Conservation (phyloP, 352 stramenopile genomes). For the Blastocystis sp. region DNA sequence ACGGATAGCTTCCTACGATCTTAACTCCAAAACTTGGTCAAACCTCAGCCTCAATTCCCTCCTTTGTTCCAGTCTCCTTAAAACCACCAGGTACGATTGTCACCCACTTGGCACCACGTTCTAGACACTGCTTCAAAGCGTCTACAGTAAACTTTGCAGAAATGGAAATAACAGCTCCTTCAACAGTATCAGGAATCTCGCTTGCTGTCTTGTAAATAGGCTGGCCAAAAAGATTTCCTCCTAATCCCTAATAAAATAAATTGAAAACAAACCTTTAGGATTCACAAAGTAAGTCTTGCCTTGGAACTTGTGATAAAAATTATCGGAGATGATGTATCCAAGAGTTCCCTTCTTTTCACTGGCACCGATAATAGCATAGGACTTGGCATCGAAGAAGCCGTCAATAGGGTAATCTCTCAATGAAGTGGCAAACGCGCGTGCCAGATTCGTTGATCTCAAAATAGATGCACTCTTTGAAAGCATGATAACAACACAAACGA, state of each 20-base stretch:
- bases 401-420: constrained; percentile 57
- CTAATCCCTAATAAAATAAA: not conserved
- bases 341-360: constrained; percentile 46
- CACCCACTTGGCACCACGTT: constrained; percentile 54
- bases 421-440: constrained; percentile 7
- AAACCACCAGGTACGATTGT: constrained; percentile 57
- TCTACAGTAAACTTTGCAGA: constrained; percentile 65
- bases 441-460: not conserved
- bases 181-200: constrained; percentile 55
- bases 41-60: constrained; percentile 51
- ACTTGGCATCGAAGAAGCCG: constrained; percentile 63
- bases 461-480: constrained; percentile 12
- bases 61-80: constrained; percentile 53
- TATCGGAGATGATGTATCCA: constrained; percentile 60
- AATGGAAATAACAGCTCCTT: constrained; percentile 42
- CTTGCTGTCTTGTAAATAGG: constrained; percentile 37
- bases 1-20: constrained; percentile 23
- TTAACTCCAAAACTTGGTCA: not conserved
- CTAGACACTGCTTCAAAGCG: constrained; percentile 54
- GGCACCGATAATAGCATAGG: constrained; percentile 61
- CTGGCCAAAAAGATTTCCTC: constrained; percentile 45
- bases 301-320: constrained; percentile 63
- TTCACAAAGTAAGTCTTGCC: constrained; percentile 62
- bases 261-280: not conserved
- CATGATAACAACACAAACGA: constrained; percentile 11